Base-by-base conservation (phyloP, 371 early-diverging fungal species). In the Sporodiniella umbellata region DNA sequence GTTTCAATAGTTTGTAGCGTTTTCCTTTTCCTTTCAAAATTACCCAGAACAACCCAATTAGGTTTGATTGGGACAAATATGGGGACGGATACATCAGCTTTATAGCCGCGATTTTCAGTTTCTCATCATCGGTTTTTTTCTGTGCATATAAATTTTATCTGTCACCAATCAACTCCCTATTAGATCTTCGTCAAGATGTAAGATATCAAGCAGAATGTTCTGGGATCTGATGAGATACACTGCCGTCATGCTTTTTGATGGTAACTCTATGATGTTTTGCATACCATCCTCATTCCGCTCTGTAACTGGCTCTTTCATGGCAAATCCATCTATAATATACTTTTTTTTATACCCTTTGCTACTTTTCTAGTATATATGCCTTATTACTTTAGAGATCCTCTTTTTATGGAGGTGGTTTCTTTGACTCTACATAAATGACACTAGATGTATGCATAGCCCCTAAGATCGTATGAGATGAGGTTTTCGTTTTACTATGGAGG, bases 21-120 rank as follows among this genome's bases (percentile, higher is more conserved):
- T 46, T 56, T 42, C 45, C 23, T 47, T 46, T 57, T 46, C 52
- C 48, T 47, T 57, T 51, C 24, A 57, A 28, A 22, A 51, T 31
- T 39, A 51, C 56, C 49, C 33, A 57, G 28, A 51, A 51, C 48
- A 47, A 40, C 33, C 51, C 57, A 47, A 57, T 57, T 28, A 43
- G 51, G 30, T 56, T 56, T 31, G 51, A 39, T 46, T 56, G 46
- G 33, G 56, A 51, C 31, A 51, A 56, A 45, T 56, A 56, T 19
- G 47, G 42, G 30, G 60, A 42, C 48, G 54, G 51, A 51, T 46
- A 51, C 17, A 55, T 55, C 45, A 55, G 42, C 45, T n/a, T 35
- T 55, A 55, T 55, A 55, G 33, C 47, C 58, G 26, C 30, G 30
- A 48, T 48, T 51, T 45, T 56, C 40, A 17, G 44, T 48, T 48